Base-by-base conservation (phyloP, 192 early-diverging fungal species). In the Lunasporangiospora selenospora region DNA sequence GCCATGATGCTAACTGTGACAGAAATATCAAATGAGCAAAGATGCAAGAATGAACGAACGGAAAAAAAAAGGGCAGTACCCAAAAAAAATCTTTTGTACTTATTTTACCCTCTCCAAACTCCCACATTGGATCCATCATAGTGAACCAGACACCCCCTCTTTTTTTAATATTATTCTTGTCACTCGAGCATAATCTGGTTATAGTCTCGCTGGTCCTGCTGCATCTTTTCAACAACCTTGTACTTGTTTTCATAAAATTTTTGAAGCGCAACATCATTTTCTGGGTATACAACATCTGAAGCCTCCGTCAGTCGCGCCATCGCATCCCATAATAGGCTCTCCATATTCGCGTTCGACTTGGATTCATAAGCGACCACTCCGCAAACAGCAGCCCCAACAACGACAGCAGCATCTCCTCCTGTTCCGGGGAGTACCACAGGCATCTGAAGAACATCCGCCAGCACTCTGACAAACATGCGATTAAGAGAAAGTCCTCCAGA, bases 401-500 rank as follows among this genome's bases (percentile, higher is more conserved):
- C 82, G 1, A 89, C 87, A 5, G 87, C 85, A 21, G 75, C 83
- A 39, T 88, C 82, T 21, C 77, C 76, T 29, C 80, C 77, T 31
- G 57, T 64, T 45, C 75, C 60, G 3, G 88, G 83, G 9, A 93
- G 39, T 6, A 87, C 58, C 0, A 90, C 85, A 0, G 50, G 67
- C 9, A 79, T 65, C 6, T 83, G 73, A 15, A 73, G 80, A 0
- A 84, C 76, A 73, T 91, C 89, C 18, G 87, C 87, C 16, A 86
- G 34, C 0, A 83, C 62, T 44, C 87, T 73, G 10, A 89, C 85
- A 65, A 86, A 90, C 3, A 91, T 33, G 1, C 47, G 64, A 44
- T 89, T 91, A 18, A 86, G 73, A 9, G 80, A 78, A 13, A 91
- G 64, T 18, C 91, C 91, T 23, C 91, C 91, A 24, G 86, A 85